Conservation (phyloP, 2,329 filamentous ascomycete genomes). For the Nectriaceae sp. region DNA sequence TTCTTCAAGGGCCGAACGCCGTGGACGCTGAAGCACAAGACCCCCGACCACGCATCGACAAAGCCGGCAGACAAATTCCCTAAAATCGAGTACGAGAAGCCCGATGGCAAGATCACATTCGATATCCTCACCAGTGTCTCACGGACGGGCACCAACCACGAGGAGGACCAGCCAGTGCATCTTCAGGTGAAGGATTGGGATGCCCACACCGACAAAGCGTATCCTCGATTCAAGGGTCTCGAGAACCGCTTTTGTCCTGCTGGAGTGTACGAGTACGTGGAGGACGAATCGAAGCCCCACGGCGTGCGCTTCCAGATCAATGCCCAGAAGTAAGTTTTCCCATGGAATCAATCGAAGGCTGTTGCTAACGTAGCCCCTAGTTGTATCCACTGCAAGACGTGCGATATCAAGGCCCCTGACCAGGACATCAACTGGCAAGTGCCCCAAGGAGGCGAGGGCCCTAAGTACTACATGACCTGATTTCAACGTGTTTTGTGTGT, state of each 20-base stretch:
- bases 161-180: slow-evolving; percentile 97
- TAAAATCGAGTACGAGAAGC: slow-evolving; percentile 97
- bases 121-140: slow-evolving; percentile 96
- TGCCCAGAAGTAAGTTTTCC: slow-evolving; percentile 79
- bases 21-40: slow-evolving; percentile 89
- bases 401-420: slow-evolving; percentile 95
- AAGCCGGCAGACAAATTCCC: slow-evolving; percentile 75
- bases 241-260: slow-evolving; percentile 98
- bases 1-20: slow-evolving; percentile 81
- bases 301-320: slow-evolving; percentile 98
- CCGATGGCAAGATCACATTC: slow-evolving; percentile 91
- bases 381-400: slow-evolving; percentile 99
- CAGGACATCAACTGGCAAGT: slow-evolving; percentile 99
- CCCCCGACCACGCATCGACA: slow-evolving; percentile 76
- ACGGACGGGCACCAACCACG: slow-evolving; percentile 95
- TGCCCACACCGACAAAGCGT: slow-evolving; percentile 79
- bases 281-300: slow-evolving; percentile 82
- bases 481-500: slow-evolving; percentile 16
- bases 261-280: slow-evolving; percentile 96
- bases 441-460: slow-evolving; percentile 84
- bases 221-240: slow-evolving; percentile 84
- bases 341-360: not conserved
- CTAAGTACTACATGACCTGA: slow-evolving; percentile 71
- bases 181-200: slow-evolving; percentile 96
- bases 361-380: slow-evolving; percentile 46